phyloP scores from a whole-genome alignment of 2,329 filamentous ascomycete species.

The Aspergillus sp. region DNA sequence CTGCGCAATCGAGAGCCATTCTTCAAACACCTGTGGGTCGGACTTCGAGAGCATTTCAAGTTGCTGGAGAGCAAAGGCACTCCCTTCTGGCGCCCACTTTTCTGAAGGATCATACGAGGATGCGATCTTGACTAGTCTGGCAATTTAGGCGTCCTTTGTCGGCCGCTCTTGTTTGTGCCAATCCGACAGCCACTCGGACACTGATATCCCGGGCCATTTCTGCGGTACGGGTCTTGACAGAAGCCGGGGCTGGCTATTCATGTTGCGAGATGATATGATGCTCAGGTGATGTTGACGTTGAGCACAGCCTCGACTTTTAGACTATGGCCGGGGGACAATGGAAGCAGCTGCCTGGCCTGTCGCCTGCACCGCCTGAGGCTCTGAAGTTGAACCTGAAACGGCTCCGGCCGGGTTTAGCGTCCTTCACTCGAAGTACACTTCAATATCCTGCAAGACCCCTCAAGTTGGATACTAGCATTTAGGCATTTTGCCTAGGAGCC shows the following conservation, averaged over 20 bases:
- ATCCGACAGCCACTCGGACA: neutral
- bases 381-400: neutral
- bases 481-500: no score
- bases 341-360: no score
- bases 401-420: neutral
- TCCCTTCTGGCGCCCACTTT: neutral
- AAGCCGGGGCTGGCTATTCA: neutral
- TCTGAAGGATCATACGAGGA: neutral
- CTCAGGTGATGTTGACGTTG: neutral
- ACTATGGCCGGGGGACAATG: neutral
- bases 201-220: neutral
- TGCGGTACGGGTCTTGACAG: neutral
- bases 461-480: neutral
- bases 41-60: neutral
- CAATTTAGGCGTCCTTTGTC: neutral
- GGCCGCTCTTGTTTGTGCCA: neutral
- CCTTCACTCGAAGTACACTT: no score
- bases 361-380: neutral
- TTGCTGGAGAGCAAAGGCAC: neutral
- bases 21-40: neutral
- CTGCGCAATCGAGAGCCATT: neutral
- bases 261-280: neutral
- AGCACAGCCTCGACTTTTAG: neutral
- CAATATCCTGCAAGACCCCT: neutral
- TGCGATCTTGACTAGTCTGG: neutral